Conservation (phyloP, 1,284 basidiomycete genomes). For the Marasmius tenuissimus region DNA sequence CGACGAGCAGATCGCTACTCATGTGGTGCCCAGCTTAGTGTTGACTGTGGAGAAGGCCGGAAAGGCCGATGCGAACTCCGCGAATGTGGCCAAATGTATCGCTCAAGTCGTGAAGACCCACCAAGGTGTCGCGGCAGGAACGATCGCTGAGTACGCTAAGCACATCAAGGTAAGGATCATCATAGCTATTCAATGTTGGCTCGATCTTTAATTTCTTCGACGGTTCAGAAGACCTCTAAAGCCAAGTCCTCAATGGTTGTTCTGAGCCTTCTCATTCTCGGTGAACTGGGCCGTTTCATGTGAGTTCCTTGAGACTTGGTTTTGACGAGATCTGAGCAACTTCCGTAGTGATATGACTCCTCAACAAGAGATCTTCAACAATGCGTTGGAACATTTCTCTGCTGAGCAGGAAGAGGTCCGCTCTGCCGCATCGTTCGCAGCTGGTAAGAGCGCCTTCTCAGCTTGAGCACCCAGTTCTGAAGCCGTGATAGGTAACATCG, state of each 20-base stretch:
- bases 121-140: constrained; percentile 71
- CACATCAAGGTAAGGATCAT: constrained; percentile 59
- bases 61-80: constrained; percentile 52
- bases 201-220: constrained; percentile 7
- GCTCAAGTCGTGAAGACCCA: constrained; percentile 77
- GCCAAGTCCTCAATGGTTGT: constrained; percentile 67
- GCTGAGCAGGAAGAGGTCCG: constrained; percentile 82
- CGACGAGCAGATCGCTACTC: constrained; percentile 77
- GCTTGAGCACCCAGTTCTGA: constrained; percentile 5
- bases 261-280: constrained; percentile 84
- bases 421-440: constrained; percentile 88
- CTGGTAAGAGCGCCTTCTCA: constrained; percentile 49
- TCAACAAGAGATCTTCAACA: constrained; percentile 74
- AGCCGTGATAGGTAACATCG: constrained; percentile 76
- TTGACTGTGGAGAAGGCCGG: constrained; percentile 57
- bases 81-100: constrained; percentile 82
- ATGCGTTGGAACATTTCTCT: constrained; percentile 73
- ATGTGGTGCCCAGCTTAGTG: constrained; percentile 73
- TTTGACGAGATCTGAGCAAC: too few relatives aligned
- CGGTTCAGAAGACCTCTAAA: constrained; percentile 57
- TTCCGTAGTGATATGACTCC: constrained; percentile 74
- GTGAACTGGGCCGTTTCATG: constrained; percentile 89
- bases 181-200: not conserved
- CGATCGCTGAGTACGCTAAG: constrained; percentile 80
- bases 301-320: constrained; percentile 34